Evolutionary conservation across 257 asterid genomes (phyloP), one percentile per base, ranked within the genome.

Genomic region (Fraxinus americana): DNA sequence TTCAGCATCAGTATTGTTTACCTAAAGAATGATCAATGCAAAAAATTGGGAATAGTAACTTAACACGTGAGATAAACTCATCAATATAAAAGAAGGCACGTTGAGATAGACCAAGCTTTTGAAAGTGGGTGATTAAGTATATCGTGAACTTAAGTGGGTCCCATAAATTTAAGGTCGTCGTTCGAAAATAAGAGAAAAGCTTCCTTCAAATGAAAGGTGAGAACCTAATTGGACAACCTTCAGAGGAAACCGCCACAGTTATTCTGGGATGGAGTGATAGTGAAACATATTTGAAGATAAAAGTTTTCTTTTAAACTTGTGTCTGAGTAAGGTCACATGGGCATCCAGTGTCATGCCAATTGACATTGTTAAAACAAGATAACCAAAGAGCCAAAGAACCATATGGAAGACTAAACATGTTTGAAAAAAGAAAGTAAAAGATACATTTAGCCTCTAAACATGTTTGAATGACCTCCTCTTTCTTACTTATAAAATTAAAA

Each of bases 1-100:
- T 89, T 96, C 99, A 36, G 99, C 99, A 84, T 96, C 99, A 34
- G 98, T 96, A 68, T 96, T 96, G 86, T 93, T 96, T 52, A 96
- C 99, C 98, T 93, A 78, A 71, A 86, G 66, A 25, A 57, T 57
- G 66, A 57, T 19, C 66, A n/a, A 57, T 54, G 63, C 23, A 17
- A 54, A 17, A 54, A 4, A 41, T 41, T 19, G 8, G n/a, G 63
- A 54, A 16, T 54, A 54, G 63, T 54, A 57, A 45, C 27, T 57
- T n/a, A 57, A 57, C 66, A n/a, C 6, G 27, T 4, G 65, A 54
- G 25, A 5, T 54, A 54, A 54, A 54, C 65, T 54, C 65, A 19
- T 54, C n/a, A 54, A 17, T 54, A 54, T 16, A 19, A 45, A 45
- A 45, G 19, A 45, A 45, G 54, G 54, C 19, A 13, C 5, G 4